A percentile compares a stretch with the other conserved stretches of the same genome.
Conservation (phyloP, 371 early-diverging fungal genomes). For the Mucor ambiguus region DNA sequence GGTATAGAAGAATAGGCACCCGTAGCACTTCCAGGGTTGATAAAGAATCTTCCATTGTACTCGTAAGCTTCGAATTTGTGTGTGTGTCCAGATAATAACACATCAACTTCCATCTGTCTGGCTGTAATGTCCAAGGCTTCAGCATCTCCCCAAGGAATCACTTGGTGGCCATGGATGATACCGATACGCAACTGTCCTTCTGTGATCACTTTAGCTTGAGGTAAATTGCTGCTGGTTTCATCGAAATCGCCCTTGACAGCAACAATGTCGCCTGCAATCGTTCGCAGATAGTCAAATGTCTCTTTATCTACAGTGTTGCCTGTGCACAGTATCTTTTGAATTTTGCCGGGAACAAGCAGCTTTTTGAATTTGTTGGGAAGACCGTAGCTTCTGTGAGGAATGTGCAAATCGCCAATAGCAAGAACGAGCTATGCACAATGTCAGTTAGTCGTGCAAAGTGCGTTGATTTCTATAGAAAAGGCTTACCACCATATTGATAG, state of each 20-base stretch:
- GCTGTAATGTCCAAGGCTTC: conserved; percentile 80
- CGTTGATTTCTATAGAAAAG: not conserved
- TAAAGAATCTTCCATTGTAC: conserved; percentile 85
- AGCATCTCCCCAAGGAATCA: conserved; percentile 88
- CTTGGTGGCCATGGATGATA: conserved; percentile 87
- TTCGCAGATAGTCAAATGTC: conserved; percentile 84
- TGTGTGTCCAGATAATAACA: conserved; percentile 86
- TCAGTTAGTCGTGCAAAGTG: too few relatives aligned
- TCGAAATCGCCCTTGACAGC: conserved; percentile 89
- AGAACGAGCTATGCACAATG: conserved; percentile 67
- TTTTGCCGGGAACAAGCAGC: conserved; percentile 91
- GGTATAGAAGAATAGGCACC: conserved; percentile 73
- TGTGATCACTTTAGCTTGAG: conserved; percentile 70
- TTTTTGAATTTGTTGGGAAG: conserved; percentile 91
- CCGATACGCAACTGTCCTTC: conserved; percentile 83
- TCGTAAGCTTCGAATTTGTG: conserved; percentile 91
- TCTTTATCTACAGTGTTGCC: conserved; percentile 87
- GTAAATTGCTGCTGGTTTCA: conserved; percentile 60
- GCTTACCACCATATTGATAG: not conserved
- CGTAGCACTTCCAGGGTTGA: conserved; percentile 95
- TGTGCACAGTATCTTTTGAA: conserved; percentile 92
- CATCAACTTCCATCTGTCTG: conserved; percentile 90
- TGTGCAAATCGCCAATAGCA: conserved; percentile 93
- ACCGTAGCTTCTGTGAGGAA: conserved; percentile 88
- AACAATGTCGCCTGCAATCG: conserved; percentile 79